These are phyloP conservation scores for Xylariaceae sp. DNA, from an alignment of 2,329 filamentous ascomycete species.

Conservation along the genomic window DNA sequence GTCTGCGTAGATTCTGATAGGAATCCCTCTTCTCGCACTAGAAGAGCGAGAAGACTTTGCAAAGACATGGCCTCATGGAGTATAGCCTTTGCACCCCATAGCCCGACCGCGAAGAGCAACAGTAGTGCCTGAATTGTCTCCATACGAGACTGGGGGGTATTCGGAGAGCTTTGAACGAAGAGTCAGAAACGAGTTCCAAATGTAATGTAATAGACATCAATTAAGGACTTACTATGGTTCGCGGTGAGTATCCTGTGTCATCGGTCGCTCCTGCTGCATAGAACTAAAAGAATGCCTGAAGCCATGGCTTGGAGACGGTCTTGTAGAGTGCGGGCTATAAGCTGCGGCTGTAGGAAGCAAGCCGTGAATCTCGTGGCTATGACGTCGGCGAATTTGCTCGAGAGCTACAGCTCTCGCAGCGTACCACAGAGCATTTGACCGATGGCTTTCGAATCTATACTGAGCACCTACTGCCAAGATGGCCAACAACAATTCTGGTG, in stretches of 20 bases:
- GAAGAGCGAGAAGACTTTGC: constrained; percentile 62
- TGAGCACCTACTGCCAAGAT: constrained; percentile 71
- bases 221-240: constrained; percentile 60
- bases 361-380: constrained; percentile 62
- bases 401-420: constrained; percentile 63
- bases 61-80: constrained; percentile 64
- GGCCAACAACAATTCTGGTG: constrained; percentile 70
- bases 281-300: constrained; percentile 65
- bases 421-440: constrained; percentile 66
- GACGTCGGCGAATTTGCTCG: constrained; percentile 63
- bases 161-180: constrained; percentile 55
- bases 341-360: constrained; percentile 62
- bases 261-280: constrained; percentile 61
- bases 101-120: constrained; percentile 63
- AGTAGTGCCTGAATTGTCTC: constrained; percentile 71
- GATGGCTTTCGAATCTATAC: constrained; percentile 66
- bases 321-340: constrained; percentile 65
- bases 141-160: constrained; percentile 63
- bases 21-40: constrained; percentile 65
- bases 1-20: constrained; percentile 54
- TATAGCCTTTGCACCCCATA: constrained; percentile 67
- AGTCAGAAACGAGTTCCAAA: constrained; percentile 2
- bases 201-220: background rate
- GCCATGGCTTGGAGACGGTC: constrained; percentile 62
- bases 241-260: constrained; percentile 63